Conservation (phyloP, 495 filamentous ascomycete genomes). For the Eremomyces bilateralis region DNA sequence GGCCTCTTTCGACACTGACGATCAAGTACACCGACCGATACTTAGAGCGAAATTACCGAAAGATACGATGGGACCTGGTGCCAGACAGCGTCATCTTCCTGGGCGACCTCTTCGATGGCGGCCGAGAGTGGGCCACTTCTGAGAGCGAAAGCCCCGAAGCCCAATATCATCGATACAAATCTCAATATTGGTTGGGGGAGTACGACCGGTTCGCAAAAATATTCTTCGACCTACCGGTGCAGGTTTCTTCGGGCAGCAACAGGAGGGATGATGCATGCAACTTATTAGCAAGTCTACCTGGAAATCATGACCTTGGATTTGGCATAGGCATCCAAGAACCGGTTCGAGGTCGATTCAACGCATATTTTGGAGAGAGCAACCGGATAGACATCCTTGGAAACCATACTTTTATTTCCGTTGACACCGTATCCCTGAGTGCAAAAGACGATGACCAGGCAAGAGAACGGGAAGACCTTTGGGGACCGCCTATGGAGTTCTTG, state of each 20-base stretch:
- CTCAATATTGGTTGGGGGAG: slow-evolving; percentile 64
- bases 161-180: slow-evolving; percentile 52
- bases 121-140: slow-evolving; percentile 73
- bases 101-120: slow-evolving; percentile 91
- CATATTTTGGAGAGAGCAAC: slow-evolving; percentile 78
- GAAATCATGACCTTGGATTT: slow-evolving; percentile 96
- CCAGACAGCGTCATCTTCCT: slow-evolving; percentile 79
- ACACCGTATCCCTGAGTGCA: slow-evolving; percentile 70
- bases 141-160: slow-evolving; percentile 42
- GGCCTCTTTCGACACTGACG: slow-evolving; percentile 63
- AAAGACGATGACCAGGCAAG: slow-evolving; percentile 26
- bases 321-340: slow-evolving; percentile 58
- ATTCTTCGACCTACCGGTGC: slow-evolving; percentile 28
- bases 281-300: slow-evolving; percentile 63
- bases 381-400: slow-evolving; percentile 79
- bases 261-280: no score
- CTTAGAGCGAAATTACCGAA: slow-evolving; percentile 52
- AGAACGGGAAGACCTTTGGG: slow-evolving; percentile 37
- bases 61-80: slow-evolving; percentile 42
- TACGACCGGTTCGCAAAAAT: slow-evolving; percentile 60
- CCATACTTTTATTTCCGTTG: slow-evolving; percentile 84
- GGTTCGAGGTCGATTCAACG: slow-evolving; percentile 61
- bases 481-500: slow-evolving; percentile 57
- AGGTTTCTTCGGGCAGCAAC: slow-evolving; percentile 26
- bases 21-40: slow-evolving; percentile 75